A percentile compares a stretch with the other conserved stretches of the same genome.
Conservation (phyloP, 1,284 basidiomycete species). For the Anthracocystis setariae region DNA sequence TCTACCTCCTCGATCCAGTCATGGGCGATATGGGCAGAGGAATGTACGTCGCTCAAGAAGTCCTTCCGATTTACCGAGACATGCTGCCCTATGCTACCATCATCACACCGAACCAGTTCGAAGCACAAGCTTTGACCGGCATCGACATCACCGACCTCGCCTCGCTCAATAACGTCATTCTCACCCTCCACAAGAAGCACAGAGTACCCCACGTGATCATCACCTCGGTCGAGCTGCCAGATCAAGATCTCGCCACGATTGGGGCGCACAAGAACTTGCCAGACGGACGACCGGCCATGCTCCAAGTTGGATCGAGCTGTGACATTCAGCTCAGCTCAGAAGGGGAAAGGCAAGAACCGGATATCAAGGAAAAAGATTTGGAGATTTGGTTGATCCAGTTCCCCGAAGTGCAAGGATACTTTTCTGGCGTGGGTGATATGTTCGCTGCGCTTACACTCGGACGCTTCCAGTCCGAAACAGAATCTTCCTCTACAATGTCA, state of each 20-base stretch:
- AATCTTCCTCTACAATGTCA: too few species aligned
- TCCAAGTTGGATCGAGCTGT: slow-evolving; percentile 67
- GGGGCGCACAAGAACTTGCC: slow-evolving; percentile 37
- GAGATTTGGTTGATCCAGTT: slow-evolving; percentile 76
- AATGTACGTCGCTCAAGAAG: slow-evolving; percentile 86
- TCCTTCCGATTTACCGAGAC: slow-evolving; percentile 84
- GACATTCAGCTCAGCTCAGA: slow-evolving; percentile 32
- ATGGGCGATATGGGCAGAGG: slow-evolving; percentile 71
- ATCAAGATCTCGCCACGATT: slow-evolving; percentile 45
- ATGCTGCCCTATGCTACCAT: slow-evolving; percentile 85
- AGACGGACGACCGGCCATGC: slow-evolving; percentile 54
- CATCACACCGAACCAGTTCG: slow-evolving; percentile 98
- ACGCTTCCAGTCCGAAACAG: slow-evolving; percentile 73
- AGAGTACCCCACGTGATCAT: slow-evolving; percentile 87
- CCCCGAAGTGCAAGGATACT: slow-evolving; percentile 87
- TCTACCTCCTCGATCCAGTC: slow-evolving; percentile 84
- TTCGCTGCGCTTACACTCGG: slow-evolving; percentile 93
- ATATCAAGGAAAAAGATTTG: slow-evolving; percentile 5
- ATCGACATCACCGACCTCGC: slow-evolving; percentile 74
- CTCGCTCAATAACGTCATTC: slow-evolving; percentile 78
- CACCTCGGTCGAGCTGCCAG: slow-evolving; percentile 77
- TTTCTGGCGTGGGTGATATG: slow-evolving; percentile 94
- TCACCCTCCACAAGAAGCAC: slow-evolving; percentile 79
- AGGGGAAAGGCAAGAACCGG: slow-evolving; percentile 20
- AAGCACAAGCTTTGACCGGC: slow-evolving; percentile 77